Evolutionary conservation across 768 basidiomycete species (phyloP).

Genomic region (Amanita exitialis): DNA sequence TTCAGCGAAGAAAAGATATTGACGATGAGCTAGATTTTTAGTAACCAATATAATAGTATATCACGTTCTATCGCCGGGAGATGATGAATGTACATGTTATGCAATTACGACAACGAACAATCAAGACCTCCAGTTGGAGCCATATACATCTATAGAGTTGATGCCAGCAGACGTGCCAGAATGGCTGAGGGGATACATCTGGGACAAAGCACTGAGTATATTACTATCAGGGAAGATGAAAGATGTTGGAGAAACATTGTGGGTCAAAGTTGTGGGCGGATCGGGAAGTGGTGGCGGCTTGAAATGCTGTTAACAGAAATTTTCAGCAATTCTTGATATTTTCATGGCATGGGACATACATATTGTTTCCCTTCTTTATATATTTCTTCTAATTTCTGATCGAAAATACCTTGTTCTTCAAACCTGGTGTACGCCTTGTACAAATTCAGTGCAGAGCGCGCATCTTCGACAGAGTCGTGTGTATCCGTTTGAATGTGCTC

Average conservation of each 20-base stretch:
- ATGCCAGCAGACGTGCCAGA: neutral
- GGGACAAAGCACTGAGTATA: neutral
- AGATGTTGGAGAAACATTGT: constrained; percentile 2
- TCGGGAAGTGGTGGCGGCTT: constrained; percentile 35
- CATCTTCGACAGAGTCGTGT: constrained; percentile 99
- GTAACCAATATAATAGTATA: constrained; percentile 5
- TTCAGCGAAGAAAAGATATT: constrained; percentile 54
- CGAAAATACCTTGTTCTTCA: constrained; percentile 69
- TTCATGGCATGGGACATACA: constrained; percentile 26
- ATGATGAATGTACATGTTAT: neutral
- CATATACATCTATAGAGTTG: neutral
- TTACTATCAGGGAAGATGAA: neutral
- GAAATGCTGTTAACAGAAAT: constrained; percentile 33
- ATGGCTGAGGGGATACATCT: constrained; percentile 5
- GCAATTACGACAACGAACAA: neutral
- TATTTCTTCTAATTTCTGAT: constrained; percentile 78
- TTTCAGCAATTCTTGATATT: neutral
- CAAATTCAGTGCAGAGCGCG: constrained; percentile 72
- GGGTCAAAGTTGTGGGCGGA: constrained; percentile 2
- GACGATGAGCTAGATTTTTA: constrained; percentile 59
- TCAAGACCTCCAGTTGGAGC: neutral
- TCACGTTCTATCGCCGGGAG: neutral
- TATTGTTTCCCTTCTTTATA: constrained; percentile 71
- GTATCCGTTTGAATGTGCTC: constrained; percentile 89
- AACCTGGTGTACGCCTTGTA: constrained; percentile 76